phyloP scores from a whole-genome alignment of 257 asterid species.

The Gentiana straminea region DNA sequence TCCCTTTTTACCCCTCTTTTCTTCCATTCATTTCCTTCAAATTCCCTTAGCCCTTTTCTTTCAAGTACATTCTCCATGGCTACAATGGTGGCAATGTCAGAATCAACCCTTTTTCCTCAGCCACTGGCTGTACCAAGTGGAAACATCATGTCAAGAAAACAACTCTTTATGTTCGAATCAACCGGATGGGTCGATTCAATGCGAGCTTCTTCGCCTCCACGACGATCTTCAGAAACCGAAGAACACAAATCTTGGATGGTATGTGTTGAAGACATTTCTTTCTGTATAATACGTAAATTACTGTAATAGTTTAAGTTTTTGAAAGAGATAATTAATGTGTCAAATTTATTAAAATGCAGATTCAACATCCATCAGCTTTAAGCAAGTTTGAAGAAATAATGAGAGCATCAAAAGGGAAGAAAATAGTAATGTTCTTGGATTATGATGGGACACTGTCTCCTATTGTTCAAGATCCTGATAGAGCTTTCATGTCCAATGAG shows the following conservation, averaged over 20 bases:
- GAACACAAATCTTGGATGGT: constrained; percentile 54
- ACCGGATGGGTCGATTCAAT: constrained; percentile 42
- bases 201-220: constrained; percentile 66
- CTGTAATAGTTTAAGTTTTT: no score
- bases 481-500: constrained; percentile 60
- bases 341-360: constrained; percentile 19
- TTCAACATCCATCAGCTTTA: constrained; percentile 57
- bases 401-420: constrained; percentile 44
- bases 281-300: no score
- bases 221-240: constrained; percentile 35
- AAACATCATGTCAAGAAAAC: constrained; percentile 21
- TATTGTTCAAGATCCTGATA: constrained; percentile 66
- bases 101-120: constrained; percentile 13
- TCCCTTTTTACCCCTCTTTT: constrained; percentile 1
- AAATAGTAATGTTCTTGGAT: constrained; percentile 60
- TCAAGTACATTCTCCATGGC: constrained; percentile 12
- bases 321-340: no score
- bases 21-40: constrained; percentile 3
- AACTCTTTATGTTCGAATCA: constrained; percentile 29
- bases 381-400: constrained; percentile 44
- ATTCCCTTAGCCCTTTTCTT: constrained; percentile 5
- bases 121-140: constrained; percentile 15
- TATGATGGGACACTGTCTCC: constrained; percentile 84
- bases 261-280: constrained; percentile 1
- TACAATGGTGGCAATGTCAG: constrained; percentile 12